phyloP scores from a whole-genome alignment of 2,329 filamentous ascomycete genomes.

The Diaporthe citri region DNA sequence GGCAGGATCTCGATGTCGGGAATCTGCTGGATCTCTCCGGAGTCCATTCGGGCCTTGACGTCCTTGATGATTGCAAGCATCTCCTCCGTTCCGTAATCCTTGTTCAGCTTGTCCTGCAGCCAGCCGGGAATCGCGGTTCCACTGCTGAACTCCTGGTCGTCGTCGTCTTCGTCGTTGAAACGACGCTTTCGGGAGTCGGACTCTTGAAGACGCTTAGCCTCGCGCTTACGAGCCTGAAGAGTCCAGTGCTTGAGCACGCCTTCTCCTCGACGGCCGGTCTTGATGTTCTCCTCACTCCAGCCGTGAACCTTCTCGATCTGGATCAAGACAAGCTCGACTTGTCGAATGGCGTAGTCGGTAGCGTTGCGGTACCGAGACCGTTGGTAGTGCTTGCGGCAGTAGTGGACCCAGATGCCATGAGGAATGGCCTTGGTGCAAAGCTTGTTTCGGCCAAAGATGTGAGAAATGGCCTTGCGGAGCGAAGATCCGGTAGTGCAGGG shows the following conservation, averaged over 20 bases:
- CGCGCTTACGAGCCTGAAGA: conserved; percentile 73
- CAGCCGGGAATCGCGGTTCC: conserved; percentile 62
- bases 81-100: conserved; percentile 61
- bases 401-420: conserved; percentile 77
- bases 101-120: conserved; percentile 60
- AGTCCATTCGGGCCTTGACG: conserved; percentile 59
- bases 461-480: conserved; percentile 81
- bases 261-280: conserved; percentile 30
- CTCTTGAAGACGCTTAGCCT: conserved; percentile 66
- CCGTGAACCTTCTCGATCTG: conserved; percentile 73
- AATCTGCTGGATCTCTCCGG: conserved; percentile 58
- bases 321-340: conserved; percentile 73
- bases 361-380: conserved; percentile 77
- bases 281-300: conserved; percentile 69
- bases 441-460: conserved; percentile 88
- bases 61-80: conserved; percentile 62
- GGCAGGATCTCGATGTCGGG: conserved; percentile 72
- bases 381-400: conserved; percentile 88
- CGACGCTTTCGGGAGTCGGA: conserved; percentile 43
- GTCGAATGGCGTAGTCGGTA: conserved; percentile 69
- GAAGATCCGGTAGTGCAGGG: conserved; percentile 72
- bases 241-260: conserved; percentile 71
- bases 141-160: conserved; percentile 51
- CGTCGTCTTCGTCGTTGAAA: conserved; percentile 46
- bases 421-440: conserved; percentile 79